phyloP scores from a whole-genome alignment of 1,284 basidiomycete species.

The Violaceomyces palustris region DNA sequence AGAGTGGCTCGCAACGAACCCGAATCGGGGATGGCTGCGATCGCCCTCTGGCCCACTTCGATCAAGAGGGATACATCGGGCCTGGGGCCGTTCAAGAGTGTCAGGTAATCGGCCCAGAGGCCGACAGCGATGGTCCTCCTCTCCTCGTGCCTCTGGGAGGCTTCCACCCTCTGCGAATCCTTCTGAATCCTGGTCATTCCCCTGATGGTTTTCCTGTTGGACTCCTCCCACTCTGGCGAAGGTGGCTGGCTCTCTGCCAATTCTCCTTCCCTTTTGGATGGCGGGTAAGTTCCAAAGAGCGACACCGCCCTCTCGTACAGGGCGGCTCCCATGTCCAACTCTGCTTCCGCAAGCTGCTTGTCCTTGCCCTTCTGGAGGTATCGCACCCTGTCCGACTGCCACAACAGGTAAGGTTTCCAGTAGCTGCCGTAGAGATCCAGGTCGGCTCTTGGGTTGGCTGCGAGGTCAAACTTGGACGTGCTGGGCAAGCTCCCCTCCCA shows the following conservation, averaged over 20 bases:
- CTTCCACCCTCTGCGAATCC: slow-evolving; percentile 1
- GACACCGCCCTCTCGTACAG: slow-evolving; percentile 21
- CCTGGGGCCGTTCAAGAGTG: slow-evolving; percentile 4
- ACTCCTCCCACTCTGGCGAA: slow-evolving; percentile 5
- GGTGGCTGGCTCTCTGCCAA: not conserved
- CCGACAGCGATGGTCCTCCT: slow-evolving; percentile 18
- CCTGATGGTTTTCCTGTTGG: slow-evolving; percentile 5
- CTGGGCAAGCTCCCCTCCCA: slow-evolving; percentile 23
- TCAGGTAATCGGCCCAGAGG: slow-evolving; percentile 41
- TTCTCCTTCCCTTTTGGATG: slow-evolving; percentile 1
- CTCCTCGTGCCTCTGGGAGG: too few species aligned
- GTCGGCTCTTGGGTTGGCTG: slow-evolving; percentile 6
- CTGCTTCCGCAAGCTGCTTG: slow-evolving; percentile 11
- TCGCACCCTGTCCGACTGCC: slow-evolving; percentile 19
- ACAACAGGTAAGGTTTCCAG: slow-evolving; percentile 23
- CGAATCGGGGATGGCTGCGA: slow-evolving; percentile 27
- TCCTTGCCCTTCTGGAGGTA: slow-evolving; percentile 20
- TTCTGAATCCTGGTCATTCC: slow-evolving; percentile 3
- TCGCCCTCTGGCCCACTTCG: slow-evolving; percentile 20
- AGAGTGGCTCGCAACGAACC: slow-evolving; percentile 26
- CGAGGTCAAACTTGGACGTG: not conserved
- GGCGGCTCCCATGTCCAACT: slow-evolving; percentile 10
- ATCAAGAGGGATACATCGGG: slow-evolving; percentile 24
- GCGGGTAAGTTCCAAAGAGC: slow-evolving; percentile 18
- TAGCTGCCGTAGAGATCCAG: slow-evolving; percentile 8